Base-by-base conservation (phyloP, 1,139 yeast genomes). In the Meyerozyma carpophila region DNA sequence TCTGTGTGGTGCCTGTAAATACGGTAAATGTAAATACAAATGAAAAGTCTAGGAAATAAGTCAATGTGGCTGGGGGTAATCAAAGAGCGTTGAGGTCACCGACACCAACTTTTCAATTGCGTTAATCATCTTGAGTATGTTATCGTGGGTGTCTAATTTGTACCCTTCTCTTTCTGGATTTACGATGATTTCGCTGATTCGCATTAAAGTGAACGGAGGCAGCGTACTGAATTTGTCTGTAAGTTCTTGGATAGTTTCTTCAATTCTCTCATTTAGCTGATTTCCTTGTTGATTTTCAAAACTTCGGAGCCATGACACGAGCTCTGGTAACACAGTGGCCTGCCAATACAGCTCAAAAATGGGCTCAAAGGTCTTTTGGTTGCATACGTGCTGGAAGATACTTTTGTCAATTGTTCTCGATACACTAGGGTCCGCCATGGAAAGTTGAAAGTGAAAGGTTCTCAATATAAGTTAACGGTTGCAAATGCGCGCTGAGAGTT, bases 141-240 rank as follows among this genome's bases (percentile, higher is more conserved):
- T 37, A 1, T 8, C 20, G 11, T 11, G 2, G 8, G 32, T 8
- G 8, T 34, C 37, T 10, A 8, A 3, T 20, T 18, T 20, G 16
- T 68, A 70, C 20, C 66, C 65, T 44, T 63, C 58, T 2, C 42
- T 43, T 14, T 48, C 49, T 0, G 84, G 83, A 11, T 64, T 57
- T 1, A 59, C 42, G 1, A 81, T 48, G 16, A 83, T 57, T 55
- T 83, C 89, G 0, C 81, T 74, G 8, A 82, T 51, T 43, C 89
- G 59, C 40, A 71, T 67, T 2, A 80, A 54, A 0, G 87, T 82
- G 57, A 80, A 82, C 0, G 88, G 89, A 1, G 87, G 83, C 1
- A 56, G 47, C 1, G 52, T 48, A 1, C 46, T 20, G 50, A 75
- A 79, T 32, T 54, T 55, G 3, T 42, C 47, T 1, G 44, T 34